Evolutionary conservation across 345 rosid genomes (phyloP).

Genomic region (Eucalyptus marginata): DNA sequence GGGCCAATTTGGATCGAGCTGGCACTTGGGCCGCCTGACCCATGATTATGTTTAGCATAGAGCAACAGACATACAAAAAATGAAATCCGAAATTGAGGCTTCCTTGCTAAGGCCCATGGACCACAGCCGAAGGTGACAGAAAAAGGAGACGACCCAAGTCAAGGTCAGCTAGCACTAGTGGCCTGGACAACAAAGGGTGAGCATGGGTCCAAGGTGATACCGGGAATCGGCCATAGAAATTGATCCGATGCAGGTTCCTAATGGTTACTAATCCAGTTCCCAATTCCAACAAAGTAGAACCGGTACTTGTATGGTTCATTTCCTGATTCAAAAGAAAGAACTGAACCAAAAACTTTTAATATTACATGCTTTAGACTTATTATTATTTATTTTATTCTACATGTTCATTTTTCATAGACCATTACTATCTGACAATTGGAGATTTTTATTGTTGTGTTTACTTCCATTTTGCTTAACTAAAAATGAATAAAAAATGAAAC

Average conservation of each 20-base stretch:
- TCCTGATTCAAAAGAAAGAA: too few species aligned
- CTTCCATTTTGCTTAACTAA: not conserved
- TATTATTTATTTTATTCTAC: too few species aligned
- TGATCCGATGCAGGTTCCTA: not conserved
- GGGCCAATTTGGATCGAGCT: not conserved
- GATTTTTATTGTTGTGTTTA: too few species aligned
- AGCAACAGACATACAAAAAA: not conserved
- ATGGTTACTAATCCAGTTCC: too few species aligned
- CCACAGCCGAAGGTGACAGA: not conserved
- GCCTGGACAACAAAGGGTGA: not conserved
- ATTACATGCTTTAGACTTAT: too few species aligned
- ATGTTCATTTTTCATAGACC: not conserved
- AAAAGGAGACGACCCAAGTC: not conserved
- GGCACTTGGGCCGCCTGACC: not conserved
- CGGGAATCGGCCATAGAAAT: not conserved
- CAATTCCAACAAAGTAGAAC: too few species aligned
- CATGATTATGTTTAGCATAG: not conserved
- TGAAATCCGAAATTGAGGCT: not conserved
- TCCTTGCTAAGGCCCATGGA: not conserved
- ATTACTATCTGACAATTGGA: too few species aligned
- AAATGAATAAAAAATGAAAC: too few species aligned
- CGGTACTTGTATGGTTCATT: rapidly evolving
- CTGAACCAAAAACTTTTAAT: too few species aligned
- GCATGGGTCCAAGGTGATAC: not conserved
- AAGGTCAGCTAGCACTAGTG: not conserved